Evolutionary conservation across 2,329 filamentous ascomycete genomes (phyloP).

Genomic region (Arthrobotrys musiformis): DNA sequence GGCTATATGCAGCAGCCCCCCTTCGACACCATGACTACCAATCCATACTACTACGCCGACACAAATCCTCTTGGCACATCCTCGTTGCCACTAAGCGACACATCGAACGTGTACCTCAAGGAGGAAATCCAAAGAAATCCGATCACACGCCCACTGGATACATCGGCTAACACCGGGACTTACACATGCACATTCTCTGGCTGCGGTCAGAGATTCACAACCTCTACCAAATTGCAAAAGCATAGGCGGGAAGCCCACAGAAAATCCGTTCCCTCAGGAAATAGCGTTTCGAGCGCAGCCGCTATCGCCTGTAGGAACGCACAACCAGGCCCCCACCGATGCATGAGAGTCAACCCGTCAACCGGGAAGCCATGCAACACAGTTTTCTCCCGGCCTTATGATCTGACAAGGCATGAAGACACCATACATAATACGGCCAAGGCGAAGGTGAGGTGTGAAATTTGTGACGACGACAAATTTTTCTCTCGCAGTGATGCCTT

Average conservation of each 20-base stretch:
- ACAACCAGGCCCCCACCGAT: conserved; percentile 92
- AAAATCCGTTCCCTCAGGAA: conserved; percentile 71
- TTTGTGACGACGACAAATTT: conserved; percentile 96
- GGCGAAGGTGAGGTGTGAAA: conserved; percentile 89
- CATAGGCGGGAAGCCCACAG: conserved; percentile 95
- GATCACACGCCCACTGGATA: conserved; percentile 40
- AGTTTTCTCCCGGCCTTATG: conserved; percentile 93
- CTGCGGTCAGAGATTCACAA: conserved; percentile 87
- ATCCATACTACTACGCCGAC: conserved; percentile 46
- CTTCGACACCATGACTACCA: conserved; percentile 47
- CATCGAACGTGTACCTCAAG: conserved; percentile 31
- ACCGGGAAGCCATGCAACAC: conserved; percentile 96
- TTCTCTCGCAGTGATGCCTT: conserved; percentile 95
- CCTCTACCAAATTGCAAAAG: conserved; percentile 85
- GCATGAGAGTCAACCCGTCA: conserved; percentile 90
- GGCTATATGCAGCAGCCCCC: conserved; percentile 62
- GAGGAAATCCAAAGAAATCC: conserved; percentile 34
- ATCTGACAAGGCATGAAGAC: conserved; percentile 94
- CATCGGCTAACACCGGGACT: conserved; percentile 79
- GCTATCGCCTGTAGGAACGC: conserved; percentile 75
- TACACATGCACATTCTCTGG: conserved; percentile 97
- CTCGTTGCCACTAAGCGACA: conserved; percentile 28
- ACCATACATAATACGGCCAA: conserved; percentile 96
- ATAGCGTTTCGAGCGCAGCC: conserved; percentile 65
- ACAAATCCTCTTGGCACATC: conserved; percentile 13